Base-by-base conservation (phyloP, 192 early-diverging fungal species). In the Coemansia sp. region DNA sequence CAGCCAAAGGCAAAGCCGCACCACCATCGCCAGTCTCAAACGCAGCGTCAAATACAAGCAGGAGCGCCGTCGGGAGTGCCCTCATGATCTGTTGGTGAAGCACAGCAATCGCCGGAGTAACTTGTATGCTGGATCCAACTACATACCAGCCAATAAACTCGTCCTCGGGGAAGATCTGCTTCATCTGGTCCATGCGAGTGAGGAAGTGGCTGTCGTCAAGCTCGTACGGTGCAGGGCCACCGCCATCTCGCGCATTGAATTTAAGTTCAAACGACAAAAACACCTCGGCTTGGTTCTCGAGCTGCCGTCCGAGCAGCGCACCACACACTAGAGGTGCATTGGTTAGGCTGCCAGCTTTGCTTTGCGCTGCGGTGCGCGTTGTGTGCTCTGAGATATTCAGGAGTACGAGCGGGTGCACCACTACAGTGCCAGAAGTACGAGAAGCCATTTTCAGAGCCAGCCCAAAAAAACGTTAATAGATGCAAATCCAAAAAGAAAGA, bases 371-470 rank as follows among this genome's bases (percentile, higher is more conserved):
- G 36, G 67, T 75, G 31, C 81, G 81, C 3, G 81, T 84, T 17
- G 73, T 68, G 46, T 78, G 81, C 62, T 84, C 81, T 3, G 81
- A 84, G 61, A 84, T 75, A 51, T 77, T 77, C 11, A 84, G 63
- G 48, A 84, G 59, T 3, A 84, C 81, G 15, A 84, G 70, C 46
- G 81, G 76, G 62, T 84, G 81, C 19, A 84, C 64, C 34, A 77
- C 72, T 15, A 70, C 73, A 14, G 74, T 76, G 63, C 69, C 59
- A 21, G 39, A 39, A 45, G 32, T 70, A 55, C 64, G 63, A 12
- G 46, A 21, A 31, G 66, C 32, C 67, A 69, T 70, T 66, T 23
- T 23, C 38, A 8, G 25, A 38, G 38, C 44, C 19, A 59, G 41
- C 15, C 27, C 50, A 44, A 63, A 63, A 63, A 14, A 37, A 19